phyloP scores from a whole-genome alignment of 441 rosid genomes.

The Eutrema salsugineum region DNA sequence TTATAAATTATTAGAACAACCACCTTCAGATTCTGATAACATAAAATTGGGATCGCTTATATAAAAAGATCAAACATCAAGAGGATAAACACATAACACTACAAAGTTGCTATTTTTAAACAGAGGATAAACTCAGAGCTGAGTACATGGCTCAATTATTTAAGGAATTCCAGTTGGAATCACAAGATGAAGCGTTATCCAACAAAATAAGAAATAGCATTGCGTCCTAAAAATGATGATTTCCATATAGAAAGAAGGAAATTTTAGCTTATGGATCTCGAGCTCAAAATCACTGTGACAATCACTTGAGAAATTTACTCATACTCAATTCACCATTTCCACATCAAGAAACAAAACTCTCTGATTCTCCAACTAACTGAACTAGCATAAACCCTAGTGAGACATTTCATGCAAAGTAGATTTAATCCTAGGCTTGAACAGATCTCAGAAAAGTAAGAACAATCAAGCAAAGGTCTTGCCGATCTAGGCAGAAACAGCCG shows the following conservation, averaged over 20 bases:
- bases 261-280: constrained; percentile 11
- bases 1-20: background rate
- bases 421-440: constrained; percentile 12
- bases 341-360: constrained; percentile 1
- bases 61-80: background rate
- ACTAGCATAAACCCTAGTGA: background rate
- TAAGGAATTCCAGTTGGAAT: background rate
- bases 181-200: background rate
- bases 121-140: background rate
- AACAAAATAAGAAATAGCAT: background rate
- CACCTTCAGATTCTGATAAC: background rate
- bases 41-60: background rate
- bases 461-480: constrained; percentile 23
- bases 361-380: background rate
- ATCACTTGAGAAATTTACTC: background rate
- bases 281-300: constrained; percentile 2
- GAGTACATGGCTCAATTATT: background rate
- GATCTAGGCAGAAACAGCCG: constrained; percentile 43
- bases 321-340: background rate
- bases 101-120: background rate
- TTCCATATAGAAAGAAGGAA: background rate
- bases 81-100: background rate
- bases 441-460: constrained; percentile 42
- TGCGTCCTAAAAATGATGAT: background rate
- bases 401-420: constrained; percentile 18